phyloP scores from a whole-genome alignment of 2,329 filamentous ascomycete species.

The Seiridium unicorne region DNA sequence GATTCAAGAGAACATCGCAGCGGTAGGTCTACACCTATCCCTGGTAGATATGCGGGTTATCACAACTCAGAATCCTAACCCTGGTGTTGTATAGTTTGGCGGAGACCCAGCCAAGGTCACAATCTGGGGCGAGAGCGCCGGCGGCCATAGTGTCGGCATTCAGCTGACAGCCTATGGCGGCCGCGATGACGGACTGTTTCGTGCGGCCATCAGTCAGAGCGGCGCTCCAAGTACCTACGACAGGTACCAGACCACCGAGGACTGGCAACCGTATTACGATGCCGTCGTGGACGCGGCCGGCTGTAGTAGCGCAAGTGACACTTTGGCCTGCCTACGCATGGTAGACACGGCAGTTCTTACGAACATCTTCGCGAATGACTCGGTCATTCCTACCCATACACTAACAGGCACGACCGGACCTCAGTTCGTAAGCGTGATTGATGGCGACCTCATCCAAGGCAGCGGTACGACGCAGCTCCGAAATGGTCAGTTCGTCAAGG shows the following conservation, averaged over 20 bases:
- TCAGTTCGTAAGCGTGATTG: constrained; percentile 26
- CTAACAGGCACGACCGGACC: constrained; percentile 15
- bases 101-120: constrained; percentile 46
- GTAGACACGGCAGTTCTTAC: constrained; percentile 28
- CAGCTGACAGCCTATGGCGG: constrained; percentile 53
- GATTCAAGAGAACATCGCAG: constrained; percentile 46
- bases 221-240: constrained; percentile 31
- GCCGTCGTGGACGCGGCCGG: constrained; percentile 21
- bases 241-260: not conserved
- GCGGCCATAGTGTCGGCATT: constrained; percentile 45
- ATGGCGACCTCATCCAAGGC: constrained; percentile 39
- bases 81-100: constrained; percentile 33
- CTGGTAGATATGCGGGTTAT: not conserved
- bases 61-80: not conserved
- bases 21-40: constrained; percentile 6
- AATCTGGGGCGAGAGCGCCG: constrained; percentile 54
- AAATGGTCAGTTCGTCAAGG: constrained; percentile 25
- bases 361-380: constrained; percentile 23
- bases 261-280: constrained; percentile 26
- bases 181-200: constrained; percentile 52
- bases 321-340: constrained; percentile 28
- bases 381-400: not conserved
- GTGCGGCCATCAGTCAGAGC: constrained; percentile 49
- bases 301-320: constrained; percentile 19
- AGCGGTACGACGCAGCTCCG: constrained; percentile 23